Conservation (phyloP, 371 early-diverging fungal genomes). For the Batkoa obscura region DNA sequence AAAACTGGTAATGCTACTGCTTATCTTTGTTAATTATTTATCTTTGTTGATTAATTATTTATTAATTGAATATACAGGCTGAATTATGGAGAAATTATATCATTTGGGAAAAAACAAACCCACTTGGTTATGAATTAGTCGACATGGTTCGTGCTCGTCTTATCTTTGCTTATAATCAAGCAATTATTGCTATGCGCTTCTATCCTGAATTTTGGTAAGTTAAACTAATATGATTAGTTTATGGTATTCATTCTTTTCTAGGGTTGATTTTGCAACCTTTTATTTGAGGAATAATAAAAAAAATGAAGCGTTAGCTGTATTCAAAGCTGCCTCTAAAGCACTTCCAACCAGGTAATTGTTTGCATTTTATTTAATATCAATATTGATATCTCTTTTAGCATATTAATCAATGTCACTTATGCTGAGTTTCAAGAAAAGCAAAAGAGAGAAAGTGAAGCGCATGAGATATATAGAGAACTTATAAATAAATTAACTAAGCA, state of each 20-base stretch:
- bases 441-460: slow-evolving; percentile 44
- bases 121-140: slow-evolving; percentile 52
- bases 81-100: slow-evolving; percentile 70
- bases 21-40: no score
- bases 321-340: slow-evolving; percentile 50
- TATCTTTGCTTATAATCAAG: slow-evolving; percentile 68
- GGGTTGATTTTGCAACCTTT: slow-evolving; percentile 54
- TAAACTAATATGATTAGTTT: background rate
- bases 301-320: slow-evolving; percentile 51
- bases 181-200: slow-evolving; percentile 54
- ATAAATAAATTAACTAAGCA: slow-evolving; percentile 30
- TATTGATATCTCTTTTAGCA: background rate
- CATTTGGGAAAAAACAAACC: slow-evolving; percentile 79
- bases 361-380: background rate
- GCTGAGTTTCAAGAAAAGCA: slow-evolving; percentile 68
- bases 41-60: background rate
- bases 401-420: slow-evolving; percentile 58
- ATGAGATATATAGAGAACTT: slow-evolving; percentile 46
- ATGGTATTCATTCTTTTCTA: slow-evolving; percentile 14
- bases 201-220: slow-evolving; percentile 79
- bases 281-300: slow-evolving; percentile 36
- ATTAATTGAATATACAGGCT: slow-evolving; percentile 15
- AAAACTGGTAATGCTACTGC: slow-evolving; percentile 22
- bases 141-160: slow-evolving; percentile 43
- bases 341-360: slow-evolving; percentile 44